Conservation (phyloP, 495 filamentous ascomycete species). For the Xylaria curta region DNA sequence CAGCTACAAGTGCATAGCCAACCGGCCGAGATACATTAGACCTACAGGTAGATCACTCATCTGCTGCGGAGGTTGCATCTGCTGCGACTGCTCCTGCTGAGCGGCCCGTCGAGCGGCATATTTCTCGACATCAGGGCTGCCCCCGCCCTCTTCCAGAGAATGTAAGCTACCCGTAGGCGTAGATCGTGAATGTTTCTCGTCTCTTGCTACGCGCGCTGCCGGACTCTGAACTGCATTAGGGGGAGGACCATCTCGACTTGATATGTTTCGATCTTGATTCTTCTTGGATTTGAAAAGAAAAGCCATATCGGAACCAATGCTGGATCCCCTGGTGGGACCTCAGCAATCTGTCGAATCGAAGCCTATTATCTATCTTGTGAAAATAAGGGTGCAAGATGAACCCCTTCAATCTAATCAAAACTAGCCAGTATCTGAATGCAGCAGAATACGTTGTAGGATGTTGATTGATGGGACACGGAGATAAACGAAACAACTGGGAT, state of each 20-base stretch:
- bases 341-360: slow-evolving; percentile 27
- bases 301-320: slow-evolving; percentile 59
- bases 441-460: background rate
- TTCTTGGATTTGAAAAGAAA: slow-evolving; percentile 79
- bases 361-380: slow-evolving; percentile 11
- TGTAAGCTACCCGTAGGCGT: slow-evolving; percentile 65
- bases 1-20: slow-evolving; percentile 21
- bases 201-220: slow-evolving; percentile 50
- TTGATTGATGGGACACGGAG: slow-evolving; percentile 17
- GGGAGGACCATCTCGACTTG: slow-evolving; percentile 54
- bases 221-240: slow-evolving; percentile 45
- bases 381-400: background rate
- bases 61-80: slow-evolving; percentile 35
- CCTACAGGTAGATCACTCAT: slow-evolving; percentile 58
- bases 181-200: slow-evolving; percentile 55
- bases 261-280: slow-evolving; percentile 57
- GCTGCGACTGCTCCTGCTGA: slow-evolving; percentile 42
- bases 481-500: background rate
- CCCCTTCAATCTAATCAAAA: background rate
- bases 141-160: slow-evolving; percentile 54
- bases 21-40: slow-evolving; percentile 13
- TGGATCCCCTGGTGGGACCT: slow-evolving; percentile 32
- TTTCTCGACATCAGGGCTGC: slow-evolving; percentile 58
- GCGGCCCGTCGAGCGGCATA: slow-evolving; percentile 46
- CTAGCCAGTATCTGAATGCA: background rate